Base-by-base conservation (phyloP, 495 filamentous ascomycete species). In the Cercophora scortea region DNA sequence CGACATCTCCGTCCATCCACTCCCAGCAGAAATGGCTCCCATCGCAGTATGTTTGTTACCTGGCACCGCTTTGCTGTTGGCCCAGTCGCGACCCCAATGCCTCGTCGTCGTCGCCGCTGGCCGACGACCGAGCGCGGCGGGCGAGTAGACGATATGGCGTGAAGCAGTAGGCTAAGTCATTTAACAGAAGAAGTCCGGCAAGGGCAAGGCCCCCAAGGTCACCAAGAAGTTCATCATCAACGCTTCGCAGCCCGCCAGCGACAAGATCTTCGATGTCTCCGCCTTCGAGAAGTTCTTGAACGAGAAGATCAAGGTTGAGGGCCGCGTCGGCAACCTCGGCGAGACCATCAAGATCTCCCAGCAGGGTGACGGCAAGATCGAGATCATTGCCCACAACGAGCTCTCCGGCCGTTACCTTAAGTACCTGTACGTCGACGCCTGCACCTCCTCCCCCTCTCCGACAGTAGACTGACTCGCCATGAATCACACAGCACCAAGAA, bases 251-350 rank as follows among this genome's bases (percentile, higher is more conserved):
- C 94, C 93, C 63, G 90, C 89, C 55, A 85, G 82, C 77, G 94
- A 98, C 84, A 97, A 97, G 85, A 98, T 98, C 82, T 98, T 98
- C 87, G 91, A 98, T 71, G 84, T 95, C 71, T 83, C 86, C 59
- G 91, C 92, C 63, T 98, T 97, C 78, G 90, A 96, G 82, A 97
- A 97, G 84, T 98, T 98, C 87, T 87, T 98, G 49, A 91, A 96
- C 79, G 94, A 98, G 78, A 89, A 88, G 76, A 95, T 98, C 85
- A 98, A 98, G 86, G 89, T 97, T 65, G 94, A 96, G 51, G 90
- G 90, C 81, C 91, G 90, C 67, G 88, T 90, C 63, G 91, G 91
- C 58, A 97, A 98, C 84, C 88, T 98, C 63, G 93, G 94, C 67
- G 94, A 98, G 70, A 82, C 76, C 65, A 85, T 98, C 66, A 76